Evolutionary conservation across 495 filamentous ascomycete genomes (phyloP).

Genomic region (Penicillium tannophilum): DNA sequence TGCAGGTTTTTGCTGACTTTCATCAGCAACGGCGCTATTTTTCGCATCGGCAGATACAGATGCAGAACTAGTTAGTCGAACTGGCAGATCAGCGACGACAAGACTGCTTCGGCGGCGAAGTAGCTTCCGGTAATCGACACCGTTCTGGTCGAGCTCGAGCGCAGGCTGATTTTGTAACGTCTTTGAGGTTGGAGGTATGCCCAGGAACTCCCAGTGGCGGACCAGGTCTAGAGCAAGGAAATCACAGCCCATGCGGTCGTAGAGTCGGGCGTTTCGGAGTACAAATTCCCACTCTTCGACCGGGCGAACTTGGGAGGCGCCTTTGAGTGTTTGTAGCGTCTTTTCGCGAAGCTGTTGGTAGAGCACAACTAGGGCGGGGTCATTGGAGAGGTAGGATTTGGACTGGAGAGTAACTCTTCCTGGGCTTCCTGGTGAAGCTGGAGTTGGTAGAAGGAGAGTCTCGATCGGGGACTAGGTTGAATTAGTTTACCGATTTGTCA

Average conservation of each 20-base stretch:
- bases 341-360: constrained; percentile 86
- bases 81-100: constrained; percentile 77
- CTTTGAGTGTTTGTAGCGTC: constrained; percentile 82
- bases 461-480: constrained; percentile 69
- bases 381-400: constrained; percentile 82
- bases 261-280: constrained; percentile 81
- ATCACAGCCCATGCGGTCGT: constrained; percentile 95
- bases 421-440: constrained; percentile 49
- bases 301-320: constrained; percentile 78
- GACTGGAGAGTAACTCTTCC: constrained; percentile 58
- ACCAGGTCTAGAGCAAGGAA: constrained; percentile 83
- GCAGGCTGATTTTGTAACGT: constrained; percentile 23
- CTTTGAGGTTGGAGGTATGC: constrained; percentile 33
- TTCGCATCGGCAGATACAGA: constrained; percentile 23
- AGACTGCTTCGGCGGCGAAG: constrained; percentile 73
- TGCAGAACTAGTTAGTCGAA: constrained; percentile 19
- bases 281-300: constrained; percentile 87
- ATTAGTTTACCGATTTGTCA: constrained; percentile 8
- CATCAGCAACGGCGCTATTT: constrained; percentile 7
- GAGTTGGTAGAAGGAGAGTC: constrained; percentile 57
- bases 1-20: constrained; percentile 30
- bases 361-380: constrained; percentile 83
- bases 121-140: constrained; percentile 64
- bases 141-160: constrained; percentile 41
- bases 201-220: constrained; percentile 85